Evolutionary conservation across 371 early-diverging fungal genomes (phyloP).

Genomic region (Mortierella sp.): DNA sequence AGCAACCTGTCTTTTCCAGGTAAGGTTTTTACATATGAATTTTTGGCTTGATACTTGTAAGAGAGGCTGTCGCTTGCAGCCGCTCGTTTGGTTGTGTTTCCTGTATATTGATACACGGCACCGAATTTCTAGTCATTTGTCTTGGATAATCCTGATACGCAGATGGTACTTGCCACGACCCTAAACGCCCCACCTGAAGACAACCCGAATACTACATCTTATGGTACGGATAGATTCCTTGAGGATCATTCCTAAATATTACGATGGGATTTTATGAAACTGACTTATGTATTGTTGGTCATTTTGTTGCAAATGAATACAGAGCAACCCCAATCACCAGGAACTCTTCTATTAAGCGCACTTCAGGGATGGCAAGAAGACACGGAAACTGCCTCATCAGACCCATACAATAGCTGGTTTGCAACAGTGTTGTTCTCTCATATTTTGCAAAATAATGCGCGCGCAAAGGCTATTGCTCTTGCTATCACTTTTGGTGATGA

Average conservation of each 20-base stretch:
- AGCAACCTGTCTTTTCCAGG: conserved; percentile 79
- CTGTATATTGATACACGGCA: not conserved
- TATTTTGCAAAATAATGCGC: conserved; percentile 77
- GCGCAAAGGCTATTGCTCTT: conserved; percentile 82
- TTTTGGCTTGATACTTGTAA: too few species aligned
- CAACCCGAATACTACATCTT: conserved; percentile 57
- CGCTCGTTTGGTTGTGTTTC: too few species aligned
- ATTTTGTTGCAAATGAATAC: conserved; percentile 4
- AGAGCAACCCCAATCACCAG: conserved; percentile 86
- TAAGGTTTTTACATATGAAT: conserved; percentile 18
- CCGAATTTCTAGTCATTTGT: conserved; percentile 67
- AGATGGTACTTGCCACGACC: conserved; percentile 88
- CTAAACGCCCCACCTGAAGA: conserved; percentile 85
- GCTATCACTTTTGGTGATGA: conserved; percentile 80
- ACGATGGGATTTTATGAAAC: too few species aligned
- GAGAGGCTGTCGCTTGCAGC: too few species aligned
- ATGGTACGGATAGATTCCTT: conserved; percentile 40
- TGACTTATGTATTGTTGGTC: not conserved
- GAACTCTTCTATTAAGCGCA: conserved; percentile 83
- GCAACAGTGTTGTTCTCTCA: conserved; percentile 86
- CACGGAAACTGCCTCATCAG: conserved; percentile 61
- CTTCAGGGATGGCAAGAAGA: conserved; percentile 81
- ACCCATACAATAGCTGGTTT: conserved; percentile 93
- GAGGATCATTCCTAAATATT: not conserved
- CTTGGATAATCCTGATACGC: conserved; percentile 85